Conservation (phyloP, 2,329 filamentous ascomycete genomes). For the Triangularia setosa region DNA sequence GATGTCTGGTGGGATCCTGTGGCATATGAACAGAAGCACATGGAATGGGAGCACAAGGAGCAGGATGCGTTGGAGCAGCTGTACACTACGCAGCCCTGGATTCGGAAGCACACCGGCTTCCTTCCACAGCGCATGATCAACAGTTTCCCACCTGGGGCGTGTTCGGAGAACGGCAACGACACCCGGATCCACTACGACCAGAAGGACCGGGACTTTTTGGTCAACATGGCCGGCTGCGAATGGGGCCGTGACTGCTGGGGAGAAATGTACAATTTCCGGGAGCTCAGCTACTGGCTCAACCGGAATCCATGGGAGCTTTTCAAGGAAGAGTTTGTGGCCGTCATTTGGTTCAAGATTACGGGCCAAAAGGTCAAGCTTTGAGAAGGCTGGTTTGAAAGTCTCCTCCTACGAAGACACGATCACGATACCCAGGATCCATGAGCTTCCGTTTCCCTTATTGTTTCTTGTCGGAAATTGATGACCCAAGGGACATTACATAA, state of each 20-base stretch:
- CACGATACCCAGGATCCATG: not conserved
- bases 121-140: slow-evolving; percentile 90
- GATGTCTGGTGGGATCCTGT: slow-evolving; percentile 99
- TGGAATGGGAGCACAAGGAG: slow-evolving; percentile 99
- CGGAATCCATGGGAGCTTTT: slow-evolving; percentile 74
- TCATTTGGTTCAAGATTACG: slow-evolving; percentile 60
- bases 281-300: slow-evolving; percentile 87
- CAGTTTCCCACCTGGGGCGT: slow-evolving; percentile 87
- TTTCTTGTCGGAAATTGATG: not conserved
- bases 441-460: not conserved
- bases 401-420: not conserved
- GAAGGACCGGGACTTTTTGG: slow-evolving; percentile 82
- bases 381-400: slow-evolving; percentile 10
- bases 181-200: slow-evolving; percentile 80
- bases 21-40: slow-evolving; percentile 95
- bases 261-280: slow-evolving; percentile 93
- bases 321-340: slow-evolving; percentile 62
- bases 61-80: slow-evolving; percentile 93
- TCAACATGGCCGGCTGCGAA: slow-evolving; percentile 98
- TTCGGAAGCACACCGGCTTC: slow-evolving; percentile 83
- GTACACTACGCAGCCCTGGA: slow-evolving; percentile 88
- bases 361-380: slow-evolving; percentile 57
- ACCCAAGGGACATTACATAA: not conserved
- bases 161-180: slow-evolving; percentile 72
- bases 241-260: slow-evolving; percentile 97